These are phyloP conservation scores for Pseudomonodictys pantanalensis DNA, from an alignment of 495 filamentous ascomycete species.

Conservation along the genomic window DNA sequence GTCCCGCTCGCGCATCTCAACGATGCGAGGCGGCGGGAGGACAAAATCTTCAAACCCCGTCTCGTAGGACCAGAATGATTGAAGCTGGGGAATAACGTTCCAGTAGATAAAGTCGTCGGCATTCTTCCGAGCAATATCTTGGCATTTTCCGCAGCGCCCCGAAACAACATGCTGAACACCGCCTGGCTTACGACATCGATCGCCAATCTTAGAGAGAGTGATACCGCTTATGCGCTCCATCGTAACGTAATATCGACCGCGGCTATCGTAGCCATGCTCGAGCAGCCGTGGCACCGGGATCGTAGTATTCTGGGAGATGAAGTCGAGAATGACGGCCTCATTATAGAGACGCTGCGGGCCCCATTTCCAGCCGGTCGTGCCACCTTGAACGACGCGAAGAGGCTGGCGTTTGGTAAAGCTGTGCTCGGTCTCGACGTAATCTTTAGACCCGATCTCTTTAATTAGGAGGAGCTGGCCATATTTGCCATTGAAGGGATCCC, in stretches of 20 bases:
- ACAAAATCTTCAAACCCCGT: background rate
- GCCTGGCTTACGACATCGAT: background rate
- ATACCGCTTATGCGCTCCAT: background rate
- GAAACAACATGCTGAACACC: background rate
- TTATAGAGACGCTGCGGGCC: background rate
- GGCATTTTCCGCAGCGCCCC: background rate
- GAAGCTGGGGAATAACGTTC: background rate
- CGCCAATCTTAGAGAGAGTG: background rate
- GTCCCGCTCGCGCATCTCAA: background rate
- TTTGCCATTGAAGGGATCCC: background rate
- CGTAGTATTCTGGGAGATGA: background rate
- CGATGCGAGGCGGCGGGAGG: background rate
- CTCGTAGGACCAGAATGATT: background rate
- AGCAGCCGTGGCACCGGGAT: background rate
- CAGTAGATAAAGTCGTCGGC: background rate
- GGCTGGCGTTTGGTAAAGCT: background rate
- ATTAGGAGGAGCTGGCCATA: background rate
- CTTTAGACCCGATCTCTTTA: background rate
- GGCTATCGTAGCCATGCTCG: background rate
- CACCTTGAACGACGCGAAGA: background rate
- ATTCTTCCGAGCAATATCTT: background rate
- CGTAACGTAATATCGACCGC: background rate
- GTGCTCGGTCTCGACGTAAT: background rate
- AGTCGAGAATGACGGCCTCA: background rate
- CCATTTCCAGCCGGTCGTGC: background rate